These are phyloP conservation scores for Puccinia triticina DNA, from an alignment of 1,284 basidiomycete species.

Conservation along the genomic window DNA sequence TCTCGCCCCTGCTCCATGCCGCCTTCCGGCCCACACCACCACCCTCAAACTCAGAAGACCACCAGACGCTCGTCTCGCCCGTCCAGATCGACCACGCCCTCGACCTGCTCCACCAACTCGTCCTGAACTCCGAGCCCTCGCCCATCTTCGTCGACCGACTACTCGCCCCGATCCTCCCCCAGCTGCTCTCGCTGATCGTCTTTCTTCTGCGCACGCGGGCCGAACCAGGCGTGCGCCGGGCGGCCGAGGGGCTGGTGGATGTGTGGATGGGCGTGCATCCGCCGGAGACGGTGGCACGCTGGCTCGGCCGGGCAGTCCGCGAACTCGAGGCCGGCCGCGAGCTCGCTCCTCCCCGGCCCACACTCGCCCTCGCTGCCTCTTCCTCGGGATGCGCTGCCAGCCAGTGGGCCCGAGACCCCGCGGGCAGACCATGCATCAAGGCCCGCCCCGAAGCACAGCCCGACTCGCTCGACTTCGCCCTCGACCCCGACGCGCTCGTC, in stretches of 20 bases:
- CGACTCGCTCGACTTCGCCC: conserved; percentile 1
- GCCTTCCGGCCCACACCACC: conserved; percentile 25
- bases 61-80: neutral
- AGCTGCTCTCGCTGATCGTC: conserved; percentile 22
- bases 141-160: conserved; percentile 27
- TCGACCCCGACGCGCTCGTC: conserved; percentile 18
- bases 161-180: conserved; percentile 30
- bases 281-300: conserved; percentile 4
- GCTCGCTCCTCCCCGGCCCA: neutral
- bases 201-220: neutral
- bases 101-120: conserved; percentile 14
- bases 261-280: conserved; percentile 31
- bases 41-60: neutral
- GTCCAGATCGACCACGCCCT: conserved; percentile 22
- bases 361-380: neutral
- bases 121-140: conserved; percentile 47
- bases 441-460: no score
- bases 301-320: conserved; percentile 15
- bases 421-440: conserved; percentile 32
- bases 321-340: conserved; percentile 39
- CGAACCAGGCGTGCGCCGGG: conserved; percentile 3
- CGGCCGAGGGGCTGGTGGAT: neutral
- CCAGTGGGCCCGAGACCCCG: conserved; percentile 31
- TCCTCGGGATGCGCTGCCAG: neutral
- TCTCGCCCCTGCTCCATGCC: conserved; percentile 27